phyloP scores from a whole-genome alignment of 768 basidiomycete genomes.

The Gymnopilus dilepis region DNA sequence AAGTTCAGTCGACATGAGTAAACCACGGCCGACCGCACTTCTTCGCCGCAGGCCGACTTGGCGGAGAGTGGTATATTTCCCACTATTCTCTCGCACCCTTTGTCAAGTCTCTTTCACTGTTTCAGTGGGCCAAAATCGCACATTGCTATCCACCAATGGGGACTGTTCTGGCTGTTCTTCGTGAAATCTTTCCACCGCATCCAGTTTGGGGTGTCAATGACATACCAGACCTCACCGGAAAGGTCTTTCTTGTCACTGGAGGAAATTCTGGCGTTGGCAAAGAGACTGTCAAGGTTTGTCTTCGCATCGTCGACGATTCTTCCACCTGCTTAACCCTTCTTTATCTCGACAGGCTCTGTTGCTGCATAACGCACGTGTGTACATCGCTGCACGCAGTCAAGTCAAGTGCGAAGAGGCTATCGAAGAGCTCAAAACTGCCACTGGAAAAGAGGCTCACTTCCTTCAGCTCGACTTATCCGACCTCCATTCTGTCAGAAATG shows the following conservation, averaged over 20 bases:
- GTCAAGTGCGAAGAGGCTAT: constrained; percentile 45
- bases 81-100: no score
- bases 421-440: constrained; percentile 40
- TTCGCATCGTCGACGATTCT: not conserved
- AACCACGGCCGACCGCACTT: no score
- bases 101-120: no score
- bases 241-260: not conserved
- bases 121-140: no score
- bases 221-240: not conserved
- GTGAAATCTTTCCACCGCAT: not conserved
- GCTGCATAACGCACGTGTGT: constrained; percentile 52
- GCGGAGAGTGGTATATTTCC: no score
- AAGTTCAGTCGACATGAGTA: no score
- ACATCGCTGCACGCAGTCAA: constrained; percentile 48
- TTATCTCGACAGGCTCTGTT: not conserved
- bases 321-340: not conserved
- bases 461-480: constrained; percentile 50
- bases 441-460: constrained; percentile 46
- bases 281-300: no score
- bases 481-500: constrained; percentile 43
- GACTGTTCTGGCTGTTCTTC: no score
- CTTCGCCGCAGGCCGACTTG: no score
- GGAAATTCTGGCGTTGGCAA: not conserved
- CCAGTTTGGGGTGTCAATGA: not conserved
- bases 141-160: no score